phyloP scores from a whole-genome alignment of 192 early-diverging fungal genomes.

The Linderina pennispora region DNA sequence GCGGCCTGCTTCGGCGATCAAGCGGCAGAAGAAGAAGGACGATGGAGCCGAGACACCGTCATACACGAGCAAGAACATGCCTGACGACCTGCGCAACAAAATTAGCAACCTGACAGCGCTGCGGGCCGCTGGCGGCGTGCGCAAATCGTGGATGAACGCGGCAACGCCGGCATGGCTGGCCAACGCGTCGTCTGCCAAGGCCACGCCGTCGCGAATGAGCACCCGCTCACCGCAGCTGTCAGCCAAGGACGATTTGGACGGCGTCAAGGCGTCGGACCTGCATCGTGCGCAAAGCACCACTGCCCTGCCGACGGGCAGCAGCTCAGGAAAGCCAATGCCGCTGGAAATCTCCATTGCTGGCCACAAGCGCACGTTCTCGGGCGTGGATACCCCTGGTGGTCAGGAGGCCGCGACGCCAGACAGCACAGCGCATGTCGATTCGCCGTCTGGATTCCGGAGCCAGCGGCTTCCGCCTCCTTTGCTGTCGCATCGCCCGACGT shows the following conservation, averaged over 20 bases:
- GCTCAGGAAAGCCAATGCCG: background rate
- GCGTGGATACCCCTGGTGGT: conserved; percentile 19
- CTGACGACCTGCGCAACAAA: conserved; percentile 46
- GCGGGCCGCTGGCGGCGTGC: conserved; percentile 48
- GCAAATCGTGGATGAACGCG: conserved; percentile 53
- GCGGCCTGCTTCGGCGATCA: conserved; percentile 16
- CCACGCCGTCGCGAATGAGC: no score
- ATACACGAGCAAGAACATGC: conserved; percentile 46
- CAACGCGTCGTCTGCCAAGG: conserved; percentile 1
- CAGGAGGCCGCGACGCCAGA: conserved; percentile 18
- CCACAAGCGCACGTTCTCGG: conserved; percentile 27
- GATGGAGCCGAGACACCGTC: conserved; percentile 29
- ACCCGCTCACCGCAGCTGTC: background rate
- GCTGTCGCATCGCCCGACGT: conserved; percentile 22
- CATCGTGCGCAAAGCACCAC: conserved; percentile 6
- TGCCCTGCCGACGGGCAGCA: background rate
- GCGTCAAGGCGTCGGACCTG: conserved; percentile 12
- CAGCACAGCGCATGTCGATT: background rate
- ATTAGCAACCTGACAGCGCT: conserved; percentile 57
- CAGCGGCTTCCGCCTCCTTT: conserved; percentile 6
- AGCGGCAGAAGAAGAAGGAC: conserved; percentile 44
- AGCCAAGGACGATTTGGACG: no score
- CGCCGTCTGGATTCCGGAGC: conserved; percentile 1
- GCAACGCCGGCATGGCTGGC: conserved; percentile 19
- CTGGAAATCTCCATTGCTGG: background rate